Percentiles rank a stretch among this genome's conserved stretches.
phyloP scores from a whole-genome alignment of 2,329 filamentous ascomycete genomes.

The Phaeosphaeria sp. region DNA sequence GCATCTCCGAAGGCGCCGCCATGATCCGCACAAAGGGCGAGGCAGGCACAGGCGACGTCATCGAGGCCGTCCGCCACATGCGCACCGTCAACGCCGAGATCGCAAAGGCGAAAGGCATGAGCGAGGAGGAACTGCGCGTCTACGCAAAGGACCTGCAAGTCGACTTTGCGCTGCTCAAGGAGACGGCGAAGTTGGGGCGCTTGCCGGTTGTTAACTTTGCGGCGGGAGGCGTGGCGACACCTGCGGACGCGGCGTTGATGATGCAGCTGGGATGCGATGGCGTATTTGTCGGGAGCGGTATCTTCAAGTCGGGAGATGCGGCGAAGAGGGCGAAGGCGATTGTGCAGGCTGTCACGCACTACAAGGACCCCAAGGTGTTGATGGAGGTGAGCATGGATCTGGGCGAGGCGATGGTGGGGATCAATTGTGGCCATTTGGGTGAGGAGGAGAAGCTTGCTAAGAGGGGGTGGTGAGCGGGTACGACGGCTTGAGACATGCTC shows the following conservation, averaged over 20 bases:
- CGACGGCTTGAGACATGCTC: too few relatives aligned
- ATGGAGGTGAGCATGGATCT: constrained; percentile 87
- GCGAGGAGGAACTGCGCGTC: constrained; percentile 76
- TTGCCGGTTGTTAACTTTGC: constrained; percentile 98
- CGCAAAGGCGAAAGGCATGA: constrained; percentile 69
- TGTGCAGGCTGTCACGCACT: constrained; percentile 92
- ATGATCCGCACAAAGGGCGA: constrained; percentile 99
- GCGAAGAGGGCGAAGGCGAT: constrained; percentile 91
- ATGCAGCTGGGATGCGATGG: constrained; percentile 99
- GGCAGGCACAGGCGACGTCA: constrained; percentile 94
- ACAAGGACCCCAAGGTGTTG: constrained; percentile 80
- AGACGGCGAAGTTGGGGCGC: constrained; percentile 85
- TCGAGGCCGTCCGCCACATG: constrained; percentile 97
- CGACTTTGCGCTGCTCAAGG: constrained; percentile 78
- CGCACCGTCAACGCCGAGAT: constrained; percentile 87
- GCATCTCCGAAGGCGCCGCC: constrained; percentile 91
- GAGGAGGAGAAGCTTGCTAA: constrained; percentile 83
- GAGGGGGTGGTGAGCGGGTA: constrained; percentile 74
- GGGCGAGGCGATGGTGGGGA: constrained; percentile 98
- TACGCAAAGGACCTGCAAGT: constrained; percentile 82
- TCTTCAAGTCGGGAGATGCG: constrained; percentile 96
- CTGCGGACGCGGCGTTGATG: constrained; percentile 95
- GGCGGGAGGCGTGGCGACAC: constrained; percentile 98
- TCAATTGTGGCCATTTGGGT: constrained; percentile 81
- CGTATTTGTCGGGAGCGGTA: constrained; percentile 94